phyloP scores from a whole-genome alignment of 2,329 filamentous ascomycete species.

The Claviceps capensis region DNA sequence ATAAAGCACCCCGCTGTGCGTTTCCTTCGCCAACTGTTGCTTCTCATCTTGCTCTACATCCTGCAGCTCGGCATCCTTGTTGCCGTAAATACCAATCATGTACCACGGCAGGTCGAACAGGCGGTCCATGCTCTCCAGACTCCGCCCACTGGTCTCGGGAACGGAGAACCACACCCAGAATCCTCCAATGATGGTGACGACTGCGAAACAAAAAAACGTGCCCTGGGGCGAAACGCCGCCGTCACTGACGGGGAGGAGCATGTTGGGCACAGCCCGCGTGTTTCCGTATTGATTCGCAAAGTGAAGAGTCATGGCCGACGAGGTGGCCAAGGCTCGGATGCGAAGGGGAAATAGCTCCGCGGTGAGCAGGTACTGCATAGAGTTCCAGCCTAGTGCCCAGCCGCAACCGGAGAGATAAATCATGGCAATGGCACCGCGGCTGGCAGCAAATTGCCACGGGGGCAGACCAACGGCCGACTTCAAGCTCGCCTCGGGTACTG shows the following conservation, averaged over 20 bases:
- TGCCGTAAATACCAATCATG: conserved; percentile 49
- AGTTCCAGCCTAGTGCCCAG: conserved; percentile 62
- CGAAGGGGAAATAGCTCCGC: conserved; percentile 66
- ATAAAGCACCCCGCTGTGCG: conserved; percentile 11
- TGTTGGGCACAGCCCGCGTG: conserved; percentile 58
- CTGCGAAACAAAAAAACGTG: conserved; percentile 66
- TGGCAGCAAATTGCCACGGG: conserved; percentile 35
- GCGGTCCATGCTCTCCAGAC: conserved; percentile 55
- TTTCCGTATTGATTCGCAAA: conserved; percentile 72
- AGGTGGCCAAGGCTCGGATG: conserved; percentile 57
- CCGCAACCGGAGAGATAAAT: conserved; percentile 57
- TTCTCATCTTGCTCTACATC: conserved; percentile 32
- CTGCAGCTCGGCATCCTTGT: conserved; percentile 34
- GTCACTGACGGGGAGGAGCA: conserved; percentile 41
- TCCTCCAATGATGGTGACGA: conserved; percentile 53
- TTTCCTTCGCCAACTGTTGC: conserved; percentile 22
- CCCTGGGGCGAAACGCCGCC: conserved; percentile 45
- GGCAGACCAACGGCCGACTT: conserved; percentile 35
- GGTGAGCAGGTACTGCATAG: conserved; percentile 65
- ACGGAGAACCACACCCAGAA: conserved; percentile 60
- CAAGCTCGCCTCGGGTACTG: conserved; percentile 44
- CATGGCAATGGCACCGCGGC: conserved; percentile 57
- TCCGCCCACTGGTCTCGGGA: conserved; percentile 54
- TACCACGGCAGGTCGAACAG: conserved; percentile 64
- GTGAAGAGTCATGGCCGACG: conserved; percentile 63